Evolutionary conservation across 352 stramenopile genomes (phyloP), one percentile per base, ranked within the genome.

Genomic region (Phytophthora hybrid): DNA sequence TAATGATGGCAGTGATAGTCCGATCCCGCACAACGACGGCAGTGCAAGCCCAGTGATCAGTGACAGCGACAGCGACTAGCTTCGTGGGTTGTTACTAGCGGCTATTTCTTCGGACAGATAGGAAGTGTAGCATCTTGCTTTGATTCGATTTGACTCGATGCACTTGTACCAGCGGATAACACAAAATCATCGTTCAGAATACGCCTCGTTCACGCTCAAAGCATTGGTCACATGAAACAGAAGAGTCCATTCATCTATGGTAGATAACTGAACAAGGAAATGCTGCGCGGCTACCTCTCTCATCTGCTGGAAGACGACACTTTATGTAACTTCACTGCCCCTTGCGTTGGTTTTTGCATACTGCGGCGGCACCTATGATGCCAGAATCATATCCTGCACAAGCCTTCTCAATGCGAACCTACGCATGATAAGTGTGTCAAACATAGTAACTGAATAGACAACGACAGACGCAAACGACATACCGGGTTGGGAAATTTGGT

Each of bases 341-440:
- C 16, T 68, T 78, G 71, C 26, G 55, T 52, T 79, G 59, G 46
- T 61, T 69, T 66, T 54, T 77, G 44, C 72, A 88, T 21, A 77
- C 60, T n/a, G 87, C 87, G 8, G 85, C 89, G 4, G 87, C 88
- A 39, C 89, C 89, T 55, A 96, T 91, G 72, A 96, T 93, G 5
- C 89, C 89, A 16, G 88, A 90, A 72, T 94, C 83, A 71, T 96
- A 96, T n/a, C 89, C 89, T 4, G 84, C 88, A 34, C 76, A 93
- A 19, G 88, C 84, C 59, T 93, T 94, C 64, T 93, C 87, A 65
- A 96, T 93, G 39, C 67, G 74, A 55, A 93, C 84, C 87, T 93
- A 64, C 29, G 10, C 11, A 52, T 46, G 23, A 26, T 26, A 26
- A 26, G 23, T 26, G 23, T 26, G 23, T 26, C 23, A 26, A 26